phyloP scores from a whole-genome alignment of 768 basidiomycete genomes.

The Hirschioporus abietinus region DNA sequence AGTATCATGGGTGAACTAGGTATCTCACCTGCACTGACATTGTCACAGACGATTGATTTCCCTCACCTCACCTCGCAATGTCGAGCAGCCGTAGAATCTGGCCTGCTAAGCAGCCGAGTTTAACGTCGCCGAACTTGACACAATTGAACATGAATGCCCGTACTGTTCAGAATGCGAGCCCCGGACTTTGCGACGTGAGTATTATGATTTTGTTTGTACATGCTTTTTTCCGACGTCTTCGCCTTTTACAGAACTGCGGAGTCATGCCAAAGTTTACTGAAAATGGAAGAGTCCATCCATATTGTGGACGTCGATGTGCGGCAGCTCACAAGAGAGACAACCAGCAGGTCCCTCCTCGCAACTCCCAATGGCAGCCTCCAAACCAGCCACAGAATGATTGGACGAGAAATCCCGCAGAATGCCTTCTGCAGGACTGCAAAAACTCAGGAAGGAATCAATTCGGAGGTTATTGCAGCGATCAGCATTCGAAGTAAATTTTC shows the following conservation, averaged over 20 bases:
- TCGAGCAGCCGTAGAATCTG: constrained; percentile 18
- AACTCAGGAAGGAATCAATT: constrained; percentile 44
- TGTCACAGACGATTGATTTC: neutral
- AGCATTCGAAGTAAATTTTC: constrained; percentile 47
- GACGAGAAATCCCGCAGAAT: constrained; percentile 16
- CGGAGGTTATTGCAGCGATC: constrained; percentile 52
- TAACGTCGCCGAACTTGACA: constrained; percentile 11
- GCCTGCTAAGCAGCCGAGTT: constrained; percentile 36
- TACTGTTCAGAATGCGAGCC: neutral
- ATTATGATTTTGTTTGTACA: constrained; percentile 9
- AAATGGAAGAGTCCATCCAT: constrained; percentile 52
- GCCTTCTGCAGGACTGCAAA: constrained; percentile 47
- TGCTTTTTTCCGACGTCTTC: neutral
- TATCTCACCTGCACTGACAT: neutral
- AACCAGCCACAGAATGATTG: neutral
- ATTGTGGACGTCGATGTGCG: constrained; percentile 59
- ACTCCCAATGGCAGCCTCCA: neutral
- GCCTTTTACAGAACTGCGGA: constrained; percentile 44
- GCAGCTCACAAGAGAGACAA: constrained; percentile 24
- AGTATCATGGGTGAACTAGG: neutral
- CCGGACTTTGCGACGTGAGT: constrained; percentile 41
- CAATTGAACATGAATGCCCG: neutral
- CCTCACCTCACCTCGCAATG: neutral
- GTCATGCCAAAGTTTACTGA: constrained; percentile 60
- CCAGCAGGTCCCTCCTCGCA: constrained; percentile 26